Percentiles rank a stretch among this genome's conserved stretches.
These are phyloP conservation scores for Alternaria longipes DNA, from an alignment of 2,329 filamentous ascomycete genomes.

Conservation along the genomic window DNA sequence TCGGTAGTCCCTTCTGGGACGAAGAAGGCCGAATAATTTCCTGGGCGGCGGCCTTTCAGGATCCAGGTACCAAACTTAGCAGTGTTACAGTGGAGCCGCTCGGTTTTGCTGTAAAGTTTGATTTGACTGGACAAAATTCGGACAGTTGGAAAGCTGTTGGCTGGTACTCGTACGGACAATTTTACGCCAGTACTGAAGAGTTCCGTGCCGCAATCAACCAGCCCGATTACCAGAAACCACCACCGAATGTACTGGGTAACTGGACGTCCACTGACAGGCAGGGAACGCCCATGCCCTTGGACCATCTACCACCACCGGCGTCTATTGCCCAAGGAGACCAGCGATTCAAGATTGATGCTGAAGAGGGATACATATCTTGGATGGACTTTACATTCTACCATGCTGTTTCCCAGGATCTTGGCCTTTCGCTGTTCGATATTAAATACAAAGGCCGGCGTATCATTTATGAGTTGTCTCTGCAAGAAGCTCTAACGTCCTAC, in stretches of 20 bases:
- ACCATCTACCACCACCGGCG: slow-evolving; percentile 64
- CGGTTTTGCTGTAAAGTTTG: slow-evolving; percentile 54
- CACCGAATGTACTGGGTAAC: slow-evolving; percentile 59
- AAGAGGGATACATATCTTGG: slow-evolving; percentile 60
- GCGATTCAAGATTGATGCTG: slow-evolving; percentile 55
- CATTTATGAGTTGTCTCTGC: slow-evolving; percentile 64
- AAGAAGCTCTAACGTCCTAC: slow-evolving; percentile 65
- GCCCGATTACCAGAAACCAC: slow-evolving; percentile 56
- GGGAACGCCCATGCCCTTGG: slow-evolving; percentile 54
- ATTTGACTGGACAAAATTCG: slow-evolving; percentile 63
- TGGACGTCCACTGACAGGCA: slow-evolving; percentile 58
- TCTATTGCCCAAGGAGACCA: slow-evolving; percentile 56
- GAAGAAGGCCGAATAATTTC: slow-evolving; percentile 55
- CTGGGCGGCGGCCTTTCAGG: slow-evolving; percentile 60
- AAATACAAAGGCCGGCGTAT: slow-evolving; percentile 64
- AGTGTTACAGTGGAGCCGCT: slow-evolving; percentile 58
- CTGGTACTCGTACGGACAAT: slow-evolving; percentile 65
- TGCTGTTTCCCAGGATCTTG: slow-evolving; percentile 59
- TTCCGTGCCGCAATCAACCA: slow-evolving; percentile 58
- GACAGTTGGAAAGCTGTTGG: slow-evolving; percentile 61
- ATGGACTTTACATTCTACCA: slow-evolving; percentile 65
- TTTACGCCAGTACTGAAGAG: slow-evolving; percentile 61
- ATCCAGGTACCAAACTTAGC: slow-evolving; percentile 52
- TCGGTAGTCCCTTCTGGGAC: slow-evolving; percentile 39
- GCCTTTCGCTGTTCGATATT: slow-evolving; percentile 62